These are phyloP conservation scores for Solanum clarkiae DNA, from an alignment of 257 asterid species.

Conservation along the genomic window DNA sequence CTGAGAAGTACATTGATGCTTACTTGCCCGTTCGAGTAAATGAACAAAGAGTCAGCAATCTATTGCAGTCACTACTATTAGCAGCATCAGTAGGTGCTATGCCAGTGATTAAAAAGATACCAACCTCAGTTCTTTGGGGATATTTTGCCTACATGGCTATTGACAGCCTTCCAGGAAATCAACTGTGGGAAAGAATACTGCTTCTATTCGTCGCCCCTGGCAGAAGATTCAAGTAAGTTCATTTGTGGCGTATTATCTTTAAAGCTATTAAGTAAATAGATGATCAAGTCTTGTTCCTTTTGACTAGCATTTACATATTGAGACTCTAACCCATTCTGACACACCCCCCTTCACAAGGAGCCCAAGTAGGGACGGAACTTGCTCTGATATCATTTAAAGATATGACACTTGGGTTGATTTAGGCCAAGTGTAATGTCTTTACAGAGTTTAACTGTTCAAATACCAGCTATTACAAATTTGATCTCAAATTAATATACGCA, in stretches of 20 bases:
- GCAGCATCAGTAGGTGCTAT: slow-evolving; percentile 34
- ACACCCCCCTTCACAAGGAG: background rate
- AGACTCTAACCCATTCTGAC: background rate
- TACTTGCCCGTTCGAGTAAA: slow-evolving; percentile 52
- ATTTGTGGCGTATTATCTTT: background rate
- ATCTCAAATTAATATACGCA: background rate
- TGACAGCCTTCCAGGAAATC: slow-evolving; percentile 56
- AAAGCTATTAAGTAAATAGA: background rate
- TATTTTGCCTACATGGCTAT: slow-evolving; percentile 64
- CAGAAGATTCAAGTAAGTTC: slow-evolving; percentile 35
- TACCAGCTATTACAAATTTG: background rate
- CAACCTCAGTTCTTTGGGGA: slow-evolving; percentile 60
- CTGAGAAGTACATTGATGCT: slow-evolving; percentile 31
- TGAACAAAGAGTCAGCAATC: slow-evolving; percentile 59
- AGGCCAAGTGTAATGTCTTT: background rate
- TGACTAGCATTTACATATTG: background rate
- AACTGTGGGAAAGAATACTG: slow-evolving; percentile 42
- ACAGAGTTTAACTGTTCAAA: background rate
- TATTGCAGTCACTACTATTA: slow-evolving; percentile 42
- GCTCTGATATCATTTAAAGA: background rate
- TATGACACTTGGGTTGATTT: background rate
- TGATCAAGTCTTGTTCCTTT: background rate
- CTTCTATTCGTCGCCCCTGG: slow-evolving; percentile 41
- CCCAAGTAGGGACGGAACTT: background rate
- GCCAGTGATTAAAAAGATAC: slow-evolving; percentile 42